Percentiles rank a stretch among this genome's conserved stretches.
Evolutionary conservation across 495 filamentous ascomycete species (phyloP).

Genomic region (Hyaloscypha bicolor): DNA sequence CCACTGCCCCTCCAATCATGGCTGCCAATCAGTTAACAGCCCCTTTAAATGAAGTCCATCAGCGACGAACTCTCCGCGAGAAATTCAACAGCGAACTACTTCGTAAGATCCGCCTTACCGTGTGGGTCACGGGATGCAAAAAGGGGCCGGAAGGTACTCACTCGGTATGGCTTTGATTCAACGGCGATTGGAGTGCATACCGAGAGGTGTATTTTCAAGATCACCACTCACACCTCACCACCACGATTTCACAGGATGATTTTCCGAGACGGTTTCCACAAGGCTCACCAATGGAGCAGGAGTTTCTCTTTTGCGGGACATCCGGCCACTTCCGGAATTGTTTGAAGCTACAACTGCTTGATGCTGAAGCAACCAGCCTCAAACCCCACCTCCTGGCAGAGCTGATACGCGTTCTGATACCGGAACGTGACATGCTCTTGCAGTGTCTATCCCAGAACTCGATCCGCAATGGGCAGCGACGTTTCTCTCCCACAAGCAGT

Average conservation of each 20-base stretch:
- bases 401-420: conserved; percentile 29
- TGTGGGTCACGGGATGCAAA: background rate
- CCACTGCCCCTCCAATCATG: conserved; percentile 10
- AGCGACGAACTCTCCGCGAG: conserved; percentile 12
- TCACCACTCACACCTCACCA: background rate
- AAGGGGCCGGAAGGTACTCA: background rate
- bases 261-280: background rate
- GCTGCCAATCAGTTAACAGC: background rate
- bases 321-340: conserved; percentile 5
- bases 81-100: background rate
- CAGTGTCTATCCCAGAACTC: conserved; percentile 17
- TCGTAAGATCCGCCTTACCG: background rate
- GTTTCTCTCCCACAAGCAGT: background rate
- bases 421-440: conserved; percentile 8
- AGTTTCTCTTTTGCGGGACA: background rate
- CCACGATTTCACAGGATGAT: background rate
- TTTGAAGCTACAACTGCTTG: conserved; percentile 8
- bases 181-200: background rate
- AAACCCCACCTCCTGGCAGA: conserved; percentile 1
- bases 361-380: conserved; percentile 25
- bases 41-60: conserved; percentile 4
- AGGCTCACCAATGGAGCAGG: background rate
- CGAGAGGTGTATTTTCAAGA: background rate
- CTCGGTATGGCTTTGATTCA: background rate
- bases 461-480: background rate